Evolutionary conservation across 192 early-diverging fungal species (phyloP), one percentile per base, ranked within the genome.

Genomic region (Umbelopsis isabellina): DNA sequence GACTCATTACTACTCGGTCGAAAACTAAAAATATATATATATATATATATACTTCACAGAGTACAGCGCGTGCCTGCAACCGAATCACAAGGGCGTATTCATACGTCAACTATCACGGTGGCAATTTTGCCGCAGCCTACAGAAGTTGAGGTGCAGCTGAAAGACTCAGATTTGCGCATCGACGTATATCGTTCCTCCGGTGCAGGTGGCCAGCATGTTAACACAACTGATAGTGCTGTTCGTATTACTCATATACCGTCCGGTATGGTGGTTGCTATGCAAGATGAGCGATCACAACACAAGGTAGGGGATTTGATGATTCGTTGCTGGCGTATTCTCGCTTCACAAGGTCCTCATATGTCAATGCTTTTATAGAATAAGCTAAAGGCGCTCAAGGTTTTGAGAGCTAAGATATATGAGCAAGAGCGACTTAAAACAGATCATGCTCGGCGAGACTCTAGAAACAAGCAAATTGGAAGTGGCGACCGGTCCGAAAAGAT

Each of bases 201-300:
- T 13, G 86, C 89, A n/a, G 93, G 93, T n/a, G 93, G 93, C 16
- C 93, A 94, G 85, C 95, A 97, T 74, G 96, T 98, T 8, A 99
- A 97, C 65, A 98, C 91, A 3, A 97, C 97, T 0, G 95, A 98
- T 65, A 92, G 90, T 72, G 96, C 97, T 8, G 94, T 98, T 67
- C 87, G 96, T 6, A 86, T 99, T 30, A 96, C 93, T 9, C 97
- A 99, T 82, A 71, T 97, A 22, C 93, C 97, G 8, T 95, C 95
- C 3, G 96, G 96, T 0, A 90, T 96, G 45, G 84, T 87, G 8
- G 92, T 96, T 6, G 82, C 90, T 35, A 93, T 93, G 79, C 96
- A 97, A 82, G 92, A 91, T 67, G 93, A 97, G 74, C 83, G 96
- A 58, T 97, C 95, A n/a, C 96, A 99, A 76, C 91, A 94, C 55